A percentile compares a stretch with the other conserved stretches of the same genome.
Evolutionary conservation across 371 early-diverging fungal species (phyloP).

Genomic region (Mucor ambiguus): DNA sequence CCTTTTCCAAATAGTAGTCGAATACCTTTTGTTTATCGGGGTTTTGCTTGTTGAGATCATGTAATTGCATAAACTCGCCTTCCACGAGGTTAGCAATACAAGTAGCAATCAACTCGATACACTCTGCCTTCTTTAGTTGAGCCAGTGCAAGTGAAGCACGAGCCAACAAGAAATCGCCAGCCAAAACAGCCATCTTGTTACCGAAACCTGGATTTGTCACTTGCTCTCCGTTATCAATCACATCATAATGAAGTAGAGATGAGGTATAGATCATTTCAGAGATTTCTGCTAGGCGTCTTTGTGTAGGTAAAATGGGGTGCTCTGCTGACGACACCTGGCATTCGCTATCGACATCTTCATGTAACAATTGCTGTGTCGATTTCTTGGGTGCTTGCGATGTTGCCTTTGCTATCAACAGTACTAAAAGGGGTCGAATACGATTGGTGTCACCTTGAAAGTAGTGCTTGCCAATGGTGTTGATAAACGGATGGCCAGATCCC

Average conservation of each 20-base stretch:
- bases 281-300: slow-evolving; percentile 92
- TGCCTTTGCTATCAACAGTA: slow-evolving; percentile 88
- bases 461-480: slow-evolving; percentile 86
- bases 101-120: slow-evolving; percentile 91
- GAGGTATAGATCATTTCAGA: slow-evolving; percentile 98
- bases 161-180: slow-evolving; percentile 93
- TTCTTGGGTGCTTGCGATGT: slow-evolving; percentile 46
- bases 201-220: slow-evolving; percentile 89
- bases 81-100: slow-evolving; percentile 93
- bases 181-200: slow-evolving; percentile 96
- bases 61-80: slow-evolving; percentile 96
- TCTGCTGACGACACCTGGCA: slow-evolving; percentile 23
- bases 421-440: slow-evolving; percentile 91
- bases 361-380: slow-evolving; percentile 16
- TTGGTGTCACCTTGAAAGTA: slow-evolving; percentile 90
- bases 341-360: slow-evolving; percentile 9
- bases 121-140: slow-evolving; percentile 83
- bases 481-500: slow-evolving; percentile 85
- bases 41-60: slow-evolving; percentile 58
- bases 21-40: slow-evolving; percentile 26
- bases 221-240: slow-evolving; percentile 72
- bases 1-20: slow-evolving; percentile 92
- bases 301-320: slow-evolving; percentile 80
- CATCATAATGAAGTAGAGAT: slow-evolving; percentile 94
- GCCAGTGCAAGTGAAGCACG: slow-evolving; percentile 92